Base-by-base conservation (phyloP, 2,329 filamentous ascomycete species). In the Dichotomopilus funicola region DNA sequence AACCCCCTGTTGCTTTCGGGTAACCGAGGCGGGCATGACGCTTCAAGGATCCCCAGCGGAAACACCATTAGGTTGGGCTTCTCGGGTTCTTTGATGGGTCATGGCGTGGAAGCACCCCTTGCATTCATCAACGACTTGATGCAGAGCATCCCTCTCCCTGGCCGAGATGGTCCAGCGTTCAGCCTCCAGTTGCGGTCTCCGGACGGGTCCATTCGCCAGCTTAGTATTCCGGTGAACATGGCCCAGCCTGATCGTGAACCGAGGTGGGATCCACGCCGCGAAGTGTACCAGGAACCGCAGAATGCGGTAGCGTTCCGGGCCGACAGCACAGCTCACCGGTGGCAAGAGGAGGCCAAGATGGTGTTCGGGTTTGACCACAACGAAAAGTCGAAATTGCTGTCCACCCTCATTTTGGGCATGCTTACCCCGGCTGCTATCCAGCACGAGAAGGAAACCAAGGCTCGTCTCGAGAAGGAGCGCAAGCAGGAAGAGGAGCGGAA, bases 281-380 rank as follows among this genome's bases (percentile, higher is more conserved):
- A 80, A 27, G 63, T 71, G 40, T 69, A 74, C 61, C 72, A 79
- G 64, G 86, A 89, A 55, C 87, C 87, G 10, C 77, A 82, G n/a
- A 86, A 88, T 63, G 87, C 89, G 10, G 85, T 91, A 33, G 76
- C 83, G 2, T 97, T 97, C 68, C 74, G 78, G 19, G 78, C 89
- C 7, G 81, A 83, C 40, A 78, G 82, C 7, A 97, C 94, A 1
- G 76, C 80, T 54, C 78, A 80, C 52, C 86, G 94, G 59, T 99
- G 95, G 86, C 83, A 88, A 66, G 90, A 96, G 66, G 95, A 97
- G 70, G 86, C 91, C 7, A 85, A 87, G 60, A 85, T 99, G 69
- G 78, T 97, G 0, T 97, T 94, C 70, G 88, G 88, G 33, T 72
- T 76, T 27, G 77, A 73, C 49, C 80, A 86, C 51, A 68, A 81